Percentiles rank a stretch among this genome's conserved stretches.
Conservation (phyloP, 768 basidiomycete species). For the Suillus lakei region DNA sequence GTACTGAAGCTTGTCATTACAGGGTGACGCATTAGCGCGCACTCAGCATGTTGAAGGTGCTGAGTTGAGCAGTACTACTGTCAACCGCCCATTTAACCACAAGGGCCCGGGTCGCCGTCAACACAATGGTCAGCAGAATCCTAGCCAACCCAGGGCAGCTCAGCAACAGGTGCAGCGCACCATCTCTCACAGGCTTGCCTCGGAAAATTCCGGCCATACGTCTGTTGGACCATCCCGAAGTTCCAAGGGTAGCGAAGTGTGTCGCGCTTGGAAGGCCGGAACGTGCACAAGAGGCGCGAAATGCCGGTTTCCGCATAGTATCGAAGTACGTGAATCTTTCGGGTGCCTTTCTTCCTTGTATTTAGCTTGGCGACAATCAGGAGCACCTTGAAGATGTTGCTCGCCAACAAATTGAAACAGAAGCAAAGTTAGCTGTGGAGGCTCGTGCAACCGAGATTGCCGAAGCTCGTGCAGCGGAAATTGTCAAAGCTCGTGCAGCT, state of each 20-base stretch:
- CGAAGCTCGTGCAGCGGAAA: not conserved
- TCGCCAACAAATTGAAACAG: not conserved
- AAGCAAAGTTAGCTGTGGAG: not conserved
- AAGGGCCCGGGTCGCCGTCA: constrained; percentile 1
- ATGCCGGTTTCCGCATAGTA: constrained; percentile 40
- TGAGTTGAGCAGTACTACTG: not conserved
- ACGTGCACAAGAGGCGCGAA: constrained; percentile 40
- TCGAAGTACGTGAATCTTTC: constrained; percentile 29
- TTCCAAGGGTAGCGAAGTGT: constrained; percentile 26
- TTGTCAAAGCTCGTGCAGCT: not conserved
- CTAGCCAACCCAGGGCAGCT: not conserved
- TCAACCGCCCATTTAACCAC: not conserved
- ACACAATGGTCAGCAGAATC: not conserved
- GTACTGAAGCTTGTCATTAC: not conserved
- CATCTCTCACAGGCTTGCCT: not conserved
- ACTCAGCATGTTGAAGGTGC: not conserved
- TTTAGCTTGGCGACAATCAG: not conserved
- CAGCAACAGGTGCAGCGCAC: not conserved
- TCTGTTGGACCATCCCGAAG: constrained; percentile 16
- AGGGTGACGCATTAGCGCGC: constrained; percentile 10
- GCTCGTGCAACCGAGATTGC: not conserved
- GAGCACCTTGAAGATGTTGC: not conserved
- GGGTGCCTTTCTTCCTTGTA: not conserved
- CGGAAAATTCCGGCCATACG: constrained; percentile 4
- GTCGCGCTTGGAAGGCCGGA: constrained; percentile 42